These are phyloP conservation scores for Capronia americana DNA, from an alignment of 2,329 filamentous ascomycete species.

Conservation along the genomic window DNA sequence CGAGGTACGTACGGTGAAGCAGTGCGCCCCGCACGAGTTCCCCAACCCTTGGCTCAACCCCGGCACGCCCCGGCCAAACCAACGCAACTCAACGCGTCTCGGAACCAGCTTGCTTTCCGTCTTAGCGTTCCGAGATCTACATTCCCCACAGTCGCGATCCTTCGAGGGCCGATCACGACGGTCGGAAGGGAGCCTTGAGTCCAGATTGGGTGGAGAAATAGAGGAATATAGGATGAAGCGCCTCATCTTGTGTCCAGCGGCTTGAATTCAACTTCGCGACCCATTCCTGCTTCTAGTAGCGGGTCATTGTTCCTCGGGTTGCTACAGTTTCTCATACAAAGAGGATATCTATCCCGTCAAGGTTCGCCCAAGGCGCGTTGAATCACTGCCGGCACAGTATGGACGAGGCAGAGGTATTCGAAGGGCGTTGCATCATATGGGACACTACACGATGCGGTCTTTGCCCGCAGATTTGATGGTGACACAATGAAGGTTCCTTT, in stretches of 20 bases:
- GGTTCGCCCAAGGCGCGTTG: background rate
- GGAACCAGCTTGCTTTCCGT: background rate
- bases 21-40: background rate
- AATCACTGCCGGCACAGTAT: background rate
- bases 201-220: background rate
- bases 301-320: background rate
- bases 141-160: background rate
- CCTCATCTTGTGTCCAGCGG: background rate
- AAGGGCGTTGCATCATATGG: background rate
- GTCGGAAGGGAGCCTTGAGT: background rate
- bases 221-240: background rate
- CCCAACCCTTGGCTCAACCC: background rate
- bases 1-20: background rate
- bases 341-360: background rate
- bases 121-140: conserved; percentile 1
- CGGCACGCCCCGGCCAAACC: background rate
- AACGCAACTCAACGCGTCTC: background rate
- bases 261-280: background rate
- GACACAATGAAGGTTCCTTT: background rate
- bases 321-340: background rate
- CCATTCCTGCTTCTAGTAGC: background rate
- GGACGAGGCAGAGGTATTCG: background rate
- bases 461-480: background rate
- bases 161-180: background rate
- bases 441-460: background rate